Conservation (phyloP, 1,284 basidiomycete genomes). For the Pholiota adiposa region DNA sequence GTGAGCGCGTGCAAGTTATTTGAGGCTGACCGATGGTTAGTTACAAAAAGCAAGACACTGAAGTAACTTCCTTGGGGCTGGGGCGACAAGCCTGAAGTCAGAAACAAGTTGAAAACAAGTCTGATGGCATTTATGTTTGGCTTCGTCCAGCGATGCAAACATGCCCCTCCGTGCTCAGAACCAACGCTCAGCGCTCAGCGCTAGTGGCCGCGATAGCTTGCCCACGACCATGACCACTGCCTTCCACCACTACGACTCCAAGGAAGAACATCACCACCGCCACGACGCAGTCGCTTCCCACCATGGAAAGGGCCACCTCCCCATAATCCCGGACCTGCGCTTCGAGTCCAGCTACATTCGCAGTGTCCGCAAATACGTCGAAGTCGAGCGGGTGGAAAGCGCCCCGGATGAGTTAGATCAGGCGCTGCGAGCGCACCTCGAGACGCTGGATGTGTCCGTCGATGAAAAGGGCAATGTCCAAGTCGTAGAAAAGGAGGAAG, state of each 20-base stretch:
- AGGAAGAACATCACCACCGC: background rate
- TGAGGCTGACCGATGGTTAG: too few relatives aligned
- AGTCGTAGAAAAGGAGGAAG: constrained; percentile 20
- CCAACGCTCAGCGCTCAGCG: too few relatives aligned
- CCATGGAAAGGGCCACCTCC: constrained; percentile 32
- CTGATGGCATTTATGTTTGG: too few relatives aligned
- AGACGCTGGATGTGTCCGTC: constrained; percentile 29
- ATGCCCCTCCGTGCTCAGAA: too few relatives aligned
- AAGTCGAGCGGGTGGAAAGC: constrained; percentile 14
- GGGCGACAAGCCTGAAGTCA: too few relatives aligned
- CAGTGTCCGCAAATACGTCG: constrained; percentile 48
- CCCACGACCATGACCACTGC: constrained; percentile 14
- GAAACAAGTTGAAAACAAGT: too few relatives aligned
- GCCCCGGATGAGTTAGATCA: constrained; percentile 16
- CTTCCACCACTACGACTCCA: constrained; percentile 22
- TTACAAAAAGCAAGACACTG: too few relatives aligned
- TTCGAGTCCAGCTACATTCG: constrained; percentile 73
- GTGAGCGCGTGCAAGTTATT: too few relatives aligned
- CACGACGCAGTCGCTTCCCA: background rate
- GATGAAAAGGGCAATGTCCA: background rate
- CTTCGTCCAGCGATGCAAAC: too few relatives aligned
- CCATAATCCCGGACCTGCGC: constrained; percentile 67
- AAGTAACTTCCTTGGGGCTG: too few relatives aligned
- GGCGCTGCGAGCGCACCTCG: constrained; percentile 28
- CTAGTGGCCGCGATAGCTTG: too few relatives aligned